Evolutionary conservation across 768 basidiomycete genomes (phyloP).

Genomic region (Lentinula guzmanii): DNA sequence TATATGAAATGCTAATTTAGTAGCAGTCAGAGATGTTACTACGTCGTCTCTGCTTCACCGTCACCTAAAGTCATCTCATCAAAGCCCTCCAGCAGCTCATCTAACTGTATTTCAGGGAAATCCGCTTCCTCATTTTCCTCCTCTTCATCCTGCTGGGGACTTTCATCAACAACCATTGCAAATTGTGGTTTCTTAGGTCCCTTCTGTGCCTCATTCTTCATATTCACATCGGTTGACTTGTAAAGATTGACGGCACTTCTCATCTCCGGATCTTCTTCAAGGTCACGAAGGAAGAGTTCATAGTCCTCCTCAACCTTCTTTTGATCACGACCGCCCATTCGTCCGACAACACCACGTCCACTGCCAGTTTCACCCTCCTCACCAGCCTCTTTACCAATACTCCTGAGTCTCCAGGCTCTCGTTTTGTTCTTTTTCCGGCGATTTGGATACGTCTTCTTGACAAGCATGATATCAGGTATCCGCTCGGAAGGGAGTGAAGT

Average conservation of each 20-base stretch:
- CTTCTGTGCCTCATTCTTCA: conserved; percentile 30
- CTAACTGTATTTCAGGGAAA: conserved; percentile 82
- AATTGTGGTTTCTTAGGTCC: conserved; percentile 42
- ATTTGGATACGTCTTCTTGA: conserved; percentile 94
- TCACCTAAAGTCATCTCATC: conserved; percentile 82
- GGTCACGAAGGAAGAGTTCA: conserved; percentile 88
- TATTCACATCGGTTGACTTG: conserved; percentile 52
- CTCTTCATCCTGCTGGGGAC: conserved; percentile 19
- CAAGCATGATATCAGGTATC: conserved; percentile 87
- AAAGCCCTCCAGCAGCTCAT: conserved; percentile 87
- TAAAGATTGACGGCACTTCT: conserved; percentile 84
- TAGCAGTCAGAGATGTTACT: background rate
- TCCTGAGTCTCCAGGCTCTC: conserved; percentile 82
- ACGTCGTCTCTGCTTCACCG: conserved; percentile 15
- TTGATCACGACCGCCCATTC: conserved; percentile 85
- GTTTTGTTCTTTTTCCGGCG: conserved; percentile 84
- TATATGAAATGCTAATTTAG: no score
- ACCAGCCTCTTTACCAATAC: conserved; percentile 88
- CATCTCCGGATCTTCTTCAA: conserved; percentile 94
- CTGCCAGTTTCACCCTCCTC: conserved; percentile 78
- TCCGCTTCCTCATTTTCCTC: conserved; percentile 53
- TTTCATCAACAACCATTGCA: conserved; percentile 67
- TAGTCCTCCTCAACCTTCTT: conserved; percentile 96
- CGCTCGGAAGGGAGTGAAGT: conserved; percentile 57
- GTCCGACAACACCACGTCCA: conserved; percentile 81